These are phyloP conservation scores for Cutaneotrichosporon curvatum DNA, from an alignment of 1,284 basidiomycete species.

Conservation along the genomic window DNA sequence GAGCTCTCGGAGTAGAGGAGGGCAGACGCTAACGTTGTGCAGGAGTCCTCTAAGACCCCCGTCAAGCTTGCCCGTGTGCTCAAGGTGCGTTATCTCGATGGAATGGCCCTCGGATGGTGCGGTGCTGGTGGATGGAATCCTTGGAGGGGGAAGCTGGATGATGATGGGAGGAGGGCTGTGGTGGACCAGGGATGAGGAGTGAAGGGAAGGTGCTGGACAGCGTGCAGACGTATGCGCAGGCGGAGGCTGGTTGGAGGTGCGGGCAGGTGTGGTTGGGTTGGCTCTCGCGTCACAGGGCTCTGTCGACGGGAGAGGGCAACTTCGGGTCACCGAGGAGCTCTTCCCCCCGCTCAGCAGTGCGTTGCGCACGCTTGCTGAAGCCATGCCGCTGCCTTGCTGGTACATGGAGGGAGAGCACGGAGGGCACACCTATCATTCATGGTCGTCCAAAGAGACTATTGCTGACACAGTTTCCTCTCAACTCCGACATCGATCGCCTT, in stretches of 20 bases:
- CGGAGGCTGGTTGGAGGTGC: neutral
- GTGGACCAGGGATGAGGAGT: neutral
- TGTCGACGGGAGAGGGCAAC: too few species aligned
- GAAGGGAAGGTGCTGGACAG: neutral
- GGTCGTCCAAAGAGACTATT: neutral
- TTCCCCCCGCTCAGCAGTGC: too few species aligned
- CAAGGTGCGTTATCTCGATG: slow-evolving; percentile 43
- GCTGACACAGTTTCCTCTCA: neutral
- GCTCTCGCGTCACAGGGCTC: too few species aligned
- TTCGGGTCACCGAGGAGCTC: too few species aligned
- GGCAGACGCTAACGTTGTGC: slow-evolving; percentile 5
- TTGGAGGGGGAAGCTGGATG: too few species aligned
- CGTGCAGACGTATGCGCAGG: neutral
- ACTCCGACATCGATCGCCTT: slow-evolving; percentile 1
- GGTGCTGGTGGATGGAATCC: too few species aligned
- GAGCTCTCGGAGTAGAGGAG: neutral
- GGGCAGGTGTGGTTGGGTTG: too few species aligned
- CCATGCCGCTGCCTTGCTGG: too few species aligned
- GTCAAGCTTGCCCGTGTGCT: slow-evolving; percentile 94
- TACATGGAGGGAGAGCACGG: too few species aligned
- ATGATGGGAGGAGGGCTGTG: neutral
- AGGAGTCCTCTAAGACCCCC: slow-evolving; percentile 64
- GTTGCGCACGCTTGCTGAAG: too few species aligned
- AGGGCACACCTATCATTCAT: neutral
- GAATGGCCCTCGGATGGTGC: neutral